A percentile compares a stretch with the other conserved stretches of the same genome.
phyloP scores from a whole-genome alignment of 2,329 filamentous ascomycete species.

The Aspergillus melleus region DNA sequence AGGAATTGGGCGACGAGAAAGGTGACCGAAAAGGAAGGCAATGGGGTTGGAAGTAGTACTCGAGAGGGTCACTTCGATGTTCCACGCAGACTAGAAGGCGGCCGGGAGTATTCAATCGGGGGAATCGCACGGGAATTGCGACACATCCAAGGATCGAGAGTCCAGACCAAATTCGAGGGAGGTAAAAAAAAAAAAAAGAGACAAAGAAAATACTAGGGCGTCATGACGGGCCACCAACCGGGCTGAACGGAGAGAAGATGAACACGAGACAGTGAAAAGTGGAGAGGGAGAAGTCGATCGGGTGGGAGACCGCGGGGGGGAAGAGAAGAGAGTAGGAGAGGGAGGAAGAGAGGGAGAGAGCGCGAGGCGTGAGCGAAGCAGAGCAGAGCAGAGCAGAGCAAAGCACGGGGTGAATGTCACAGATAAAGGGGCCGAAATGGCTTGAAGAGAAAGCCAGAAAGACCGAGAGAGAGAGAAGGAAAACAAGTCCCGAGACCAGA shows the following conservation, averaged over 20 bases:
- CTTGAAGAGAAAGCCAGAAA: conserved; percentile 1
- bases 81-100: conserved; percentile 18
- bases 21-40: conserved; percentile 1
- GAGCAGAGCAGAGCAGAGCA: background rate
- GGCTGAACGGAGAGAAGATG: conserved; percentile 23
- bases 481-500: background rate
- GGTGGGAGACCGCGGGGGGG: conserved; percentile 1
- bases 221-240: conserved; percentile 25
- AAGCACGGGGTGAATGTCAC: conserved; percentile 16
- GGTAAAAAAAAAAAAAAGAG: conserved; percentile 16
- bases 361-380: too few species aligned
- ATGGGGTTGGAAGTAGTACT: background rate
- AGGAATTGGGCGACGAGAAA: conserved; percentile 8
- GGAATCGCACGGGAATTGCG: conserved; percentile 15
- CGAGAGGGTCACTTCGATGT: conserved; percentile 3
- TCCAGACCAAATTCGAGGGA: conserved; percentile 7
- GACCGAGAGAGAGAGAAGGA: background rate
- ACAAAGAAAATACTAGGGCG: conserved; percentile 21
- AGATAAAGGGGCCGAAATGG: background rate
- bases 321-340: background rate
- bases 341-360: conserved; percentile 6
- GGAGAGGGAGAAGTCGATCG: conserved; percentile 21
- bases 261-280: conserved; percentile 16
- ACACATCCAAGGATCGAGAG: conserved; percentile 15
- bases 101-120: conserved; percentile 14